A percentile compares a stretch with the other conserved stretches of the same genome.
Conservation (phyloP, 2,329 filamentous ascomycete genomes). For the Aureobasidium lini region DNA sequence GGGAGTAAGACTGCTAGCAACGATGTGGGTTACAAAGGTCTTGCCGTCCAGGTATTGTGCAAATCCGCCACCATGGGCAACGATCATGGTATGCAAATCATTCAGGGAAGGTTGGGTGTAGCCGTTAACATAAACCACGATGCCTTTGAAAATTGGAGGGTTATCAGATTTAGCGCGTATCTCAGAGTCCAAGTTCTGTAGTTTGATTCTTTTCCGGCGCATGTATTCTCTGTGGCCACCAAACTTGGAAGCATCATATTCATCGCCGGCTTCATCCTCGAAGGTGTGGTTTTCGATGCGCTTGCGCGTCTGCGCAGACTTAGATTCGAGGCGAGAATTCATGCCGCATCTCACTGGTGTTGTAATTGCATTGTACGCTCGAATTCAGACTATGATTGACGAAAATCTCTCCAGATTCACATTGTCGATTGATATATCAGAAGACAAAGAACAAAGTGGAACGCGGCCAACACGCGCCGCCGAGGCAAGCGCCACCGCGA, state of each 20-base stretch:
- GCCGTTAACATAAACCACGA: conserved; percentile 87
- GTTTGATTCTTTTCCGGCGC: conserved; percentile 89
- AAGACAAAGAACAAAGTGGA: conserved; percentile 9
- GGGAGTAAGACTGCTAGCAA: conserved; percentile 80
- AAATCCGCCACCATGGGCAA: conserved; percentile 89
- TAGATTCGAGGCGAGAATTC: conserved; percentile 56
- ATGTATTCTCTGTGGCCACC: conserved; percentile 90
- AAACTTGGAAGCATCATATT: conserved; percentile 81
- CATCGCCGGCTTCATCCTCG: conserved; percentile 74
- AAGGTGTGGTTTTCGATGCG: conserved; percentile 65
- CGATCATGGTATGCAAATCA: conserved; percentile 79
- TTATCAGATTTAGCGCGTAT: conserved; percentile 65
- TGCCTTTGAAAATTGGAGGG: conserved; percentile 79
- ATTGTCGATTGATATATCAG: neutral
- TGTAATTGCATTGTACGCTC: neutral
- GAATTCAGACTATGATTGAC: neutral
- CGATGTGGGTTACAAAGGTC: conserved; percentile 91
- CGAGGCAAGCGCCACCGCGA: neutral
- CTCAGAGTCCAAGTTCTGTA: conserved; percentile 87
- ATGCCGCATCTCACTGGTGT: conserved; percentile 30
- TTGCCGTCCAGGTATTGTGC: conserved; percentile 93
- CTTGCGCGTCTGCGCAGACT: conserved; percentile 53
- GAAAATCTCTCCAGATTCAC: neutral
- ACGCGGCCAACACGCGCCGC: conserved; percentile 1
- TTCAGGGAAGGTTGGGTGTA: conserved; percentile 93